Evolutionary conservation across 192 early-diverging fungal species (phyloP).

Genomic region (Neocallimastix lanati): DNA sequence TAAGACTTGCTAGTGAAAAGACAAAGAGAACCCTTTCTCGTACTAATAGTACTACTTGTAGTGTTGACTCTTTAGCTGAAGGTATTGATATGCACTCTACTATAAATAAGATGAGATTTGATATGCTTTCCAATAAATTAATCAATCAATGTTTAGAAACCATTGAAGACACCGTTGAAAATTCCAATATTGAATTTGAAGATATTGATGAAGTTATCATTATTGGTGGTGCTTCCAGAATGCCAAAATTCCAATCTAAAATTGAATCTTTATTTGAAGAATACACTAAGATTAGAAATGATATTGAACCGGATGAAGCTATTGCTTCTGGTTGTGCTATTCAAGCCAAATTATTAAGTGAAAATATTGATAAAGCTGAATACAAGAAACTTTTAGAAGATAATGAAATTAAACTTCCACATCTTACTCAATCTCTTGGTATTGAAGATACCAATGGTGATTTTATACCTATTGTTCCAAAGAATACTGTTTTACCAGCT

Average conservation of each 20-base stretch:
- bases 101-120: conserved; percentile 75
- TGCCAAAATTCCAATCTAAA: conserved; percentile 66
- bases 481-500: conserved; percentile 71
- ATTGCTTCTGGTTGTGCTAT: conserved; percentile 75
- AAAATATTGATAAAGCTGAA: conserved; percentile 21
- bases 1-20: conserved; percentile 63
- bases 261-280: conserved; percentile 55
- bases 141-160: conserved; percentile 47
- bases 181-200: conserved; percentile 40
- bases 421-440: conserved; percentile 58
- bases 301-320: conserved; percentile 85
- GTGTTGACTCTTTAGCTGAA: conserved; percentile 77
- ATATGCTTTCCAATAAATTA: conserved; percentile 64
- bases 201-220: conserved; percentile 80
- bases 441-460: conserved; percentile 46
- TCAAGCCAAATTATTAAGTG: conserved; percentile 54
- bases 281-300: conserved; percentile 44
- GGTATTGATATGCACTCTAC: conserved; percentile 75
- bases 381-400: conserved; percentile 25
- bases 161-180: conserved; percentile 43
- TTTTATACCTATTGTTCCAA: conserved; percentile 61
- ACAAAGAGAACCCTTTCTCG: conserved; percentile 81
- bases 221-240: conserved; percentile 70
- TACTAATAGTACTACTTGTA: conserved; percentile 66
- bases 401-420: conserved; percentile 39